Base-by-base conservation (phyloP, 1,139 yeast genomes). In the Torulaspora pretoriensis region DNA sequence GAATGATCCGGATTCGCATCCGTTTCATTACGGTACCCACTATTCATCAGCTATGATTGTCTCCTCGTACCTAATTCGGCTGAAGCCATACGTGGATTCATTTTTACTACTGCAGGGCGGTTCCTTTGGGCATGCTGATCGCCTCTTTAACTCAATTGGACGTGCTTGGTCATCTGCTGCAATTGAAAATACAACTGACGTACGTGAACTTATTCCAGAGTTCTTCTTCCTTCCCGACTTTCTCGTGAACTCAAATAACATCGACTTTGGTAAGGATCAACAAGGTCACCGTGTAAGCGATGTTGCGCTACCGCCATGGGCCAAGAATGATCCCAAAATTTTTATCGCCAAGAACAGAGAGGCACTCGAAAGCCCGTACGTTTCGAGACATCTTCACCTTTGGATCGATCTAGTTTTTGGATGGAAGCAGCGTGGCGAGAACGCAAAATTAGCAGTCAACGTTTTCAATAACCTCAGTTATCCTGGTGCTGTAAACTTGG, bases 11-110 rank as follows among this genome's bases (percentile, higher is more conserved):
- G 57, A 60, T 19, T 61, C 75, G 0, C 88, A 89, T 0, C 84
- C 96, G 0, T 87, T 87, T 64, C 95, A 87, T 62, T 87, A 87
- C 59, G 96, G 96, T 2, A 87, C 96, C 0, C 96, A 87, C 63
- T 87, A 87, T 61, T 86, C 95, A 0, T 85, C 95, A 0, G 95
- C 96, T 0, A 87, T 87, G 96, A 86, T 87, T 57, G 95, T 85
- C 2, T 75, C 94, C 0, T 82, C 92, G 0, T 87, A 76, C 54
- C 64, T 87, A 51, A 85, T 87, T 33, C 70, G 96, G 40, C 57
- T 86, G 27, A 77, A 80, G 50, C 96, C 96, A 0, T 84, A 80
- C 62, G 90, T 83, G 2, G 86, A 83, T 46, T 82, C 94, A 0
- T 87, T 83, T 56, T 67, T 85, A 38, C 63, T 85, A 17, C 67